Evolutionary conservation across 108 stramenopile species (phyloP).

Genomic region (Seminavis robusta): DNA sequence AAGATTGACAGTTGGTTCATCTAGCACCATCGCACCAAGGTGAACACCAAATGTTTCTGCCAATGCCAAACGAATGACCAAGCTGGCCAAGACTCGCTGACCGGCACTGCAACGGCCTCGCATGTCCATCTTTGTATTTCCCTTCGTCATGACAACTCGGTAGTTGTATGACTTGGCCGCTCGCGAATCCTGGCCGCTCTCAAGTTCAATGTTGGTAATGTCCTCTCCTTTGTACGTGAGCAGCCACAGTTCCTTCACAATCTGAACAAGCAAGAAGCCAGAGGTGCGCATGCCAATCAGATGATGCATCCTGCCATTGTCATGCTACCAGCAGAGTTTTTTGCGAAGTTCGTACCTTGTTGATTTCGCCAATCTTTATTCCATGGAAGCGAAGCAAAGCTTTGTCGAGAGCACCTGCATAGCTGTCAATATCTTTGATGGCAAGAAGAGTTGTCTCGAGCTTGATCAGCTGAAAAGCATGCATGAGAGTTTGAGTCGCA

Average conservation of each 20-base stretch:
- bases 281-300: neutral
- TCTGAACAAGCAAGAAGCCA: no score
- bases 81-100: slow-evolving; percentile 84
- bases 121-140: slow-evolving; percentile 89
- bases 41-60: slow-evolving; percentile 97
- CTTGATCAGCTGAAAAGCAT: no score
- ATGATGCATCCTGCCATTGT: neutral
- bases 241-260: slow-evolving; percentile 87
- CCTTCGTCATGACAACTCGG: slow-evolving; percentile 97
- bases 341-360: slow-evolving; percentile 70
- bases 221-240: slow-evolving; percentile 97
- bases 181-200: slow-evolving; percentile 77
- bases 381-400: slow-evolving; percentile 90
- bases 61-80: slow-evolving; percentile 98
- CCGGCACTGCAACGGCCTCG: slow-evolving; percentile 97
- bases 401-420: slow-evolving; percentile 87
- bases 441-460: slow-evolving; percentile 90
- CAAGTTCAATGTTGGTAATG: slow-evolving; percentile 95
- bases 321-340: neutral
- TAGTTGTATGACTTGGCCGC: slow-evolving; percentile 92
- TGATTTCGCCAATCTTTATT: slow-evolving; percentile 96
- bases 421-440: slow-evolving; percentile 90
- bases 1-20: slow-evolving; percentile 96
- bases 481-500: no score
- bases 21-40: slow-evolving; percentile 94